phyloP scores from a whole-genome alignment of 371 early-diverging fungal species.

The Mucor circinelloides region DNA sequence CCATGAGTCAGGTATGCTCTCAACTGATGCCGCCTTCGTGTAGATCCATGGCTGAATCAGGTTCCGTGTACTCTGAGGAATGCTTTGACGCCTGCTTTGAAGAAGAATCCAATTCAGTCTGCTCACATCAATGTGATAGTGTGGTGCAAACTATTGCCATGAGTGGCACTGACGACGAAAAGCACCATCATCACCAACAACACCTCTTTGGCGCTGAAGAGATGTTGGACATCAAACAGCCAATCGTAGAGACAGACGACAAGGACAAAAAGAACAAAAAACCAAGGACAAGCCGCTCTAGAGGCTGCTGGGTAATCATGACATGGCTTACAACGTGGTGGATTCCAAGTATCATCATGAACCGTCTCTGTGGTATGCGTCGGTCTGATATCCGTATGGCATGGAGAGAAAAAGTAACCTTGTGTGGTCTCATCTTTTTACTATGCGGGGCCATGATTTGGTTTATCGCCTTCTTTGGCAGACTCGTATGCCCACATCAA shows the following conservation, averaged over 20 bases:
- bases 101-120: slow-evolving; percentile 33
- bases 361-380: slow-evolving; percentile 67
- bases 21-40: slow-evolving; percentile 18
- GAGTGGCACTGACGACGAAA: slow-evolving; percentile 8
- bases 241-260: neutral
- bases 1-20: slow-evolving; percentile 17
- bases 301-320: slow-evolving; percentile 77
- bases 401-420: slow-evolving; percentile 82
- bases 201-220: slow-evolving; percentile 12
- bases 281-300: slow-evolving; percentile 41
- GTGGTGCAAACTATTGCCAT: neutral
- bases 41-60: slow-evolving; percentile 25
- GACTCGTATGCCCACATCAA: slow-evolving; percentile 84
- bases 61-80: slow-evolving; percentile 53
- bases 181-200: slow-evolving; percentile 14
- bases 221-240: neutral
- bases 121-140: slow-evolving; percentile 32
- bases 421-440: slow-evolving; percentile 77
- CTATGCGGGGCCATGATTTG: slow-evolving; percentile 49
- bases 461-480: slow-evolving; percentile 80
- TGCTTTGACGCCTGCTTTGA: slow-evolving; percentile 31
- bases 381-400: slow-evolving; percentile 84
- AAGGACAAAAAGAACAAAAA: slow-evolving; percentile 8
- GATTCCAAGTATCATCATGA: slow-evolving; percentile 72
- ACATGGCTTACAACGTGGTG: slow-evolving; percentile 91